These are phyloP conservation scores for Penium margaritaceum DNA, from an alignment of 139 green algal species.

Conservation along the genomic window DNA sequence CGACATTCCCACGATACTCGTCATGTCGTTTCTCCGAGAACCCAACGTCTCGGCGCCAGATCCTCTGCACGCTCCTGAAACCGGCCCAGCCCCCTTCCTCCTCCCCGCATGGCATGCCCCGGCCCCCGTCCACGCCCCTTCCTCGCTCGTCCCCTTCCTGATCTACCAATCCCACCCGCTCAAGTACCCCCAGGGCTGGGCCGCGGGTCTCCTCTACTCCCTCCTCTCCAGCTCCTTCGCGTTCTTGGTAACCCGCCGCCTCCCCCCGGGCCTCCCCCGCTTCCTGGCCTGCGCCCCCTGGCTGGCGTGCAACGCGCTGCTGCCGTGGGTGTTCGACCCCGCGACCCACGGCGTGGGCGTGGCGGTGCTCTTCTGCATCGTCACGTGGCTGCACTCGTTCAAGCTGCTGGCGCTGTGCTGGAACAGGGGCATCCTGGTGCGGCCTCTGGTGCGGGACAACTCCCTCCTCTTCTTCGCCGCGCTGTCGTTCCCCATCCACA, in stretches of 20 bases:
- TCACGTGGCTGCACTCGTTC: not conserved
- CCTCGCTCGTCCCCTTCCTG: no score
- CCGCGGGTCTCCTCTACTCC: no score
- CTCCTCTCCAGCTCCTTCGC: not conserved
- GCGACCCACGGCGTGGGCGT: not conserved
- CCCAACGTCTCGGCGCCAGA: no score
- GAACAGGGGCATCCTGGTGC: constrained; percentile 1
- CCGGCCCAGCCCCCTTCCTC: no score
- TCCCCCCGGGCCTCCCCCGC: not conserved
- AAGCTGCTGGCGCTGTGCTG: not conserved
- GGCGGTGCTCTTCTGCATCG: not conserved
- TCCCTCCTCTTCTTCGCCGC: constrained; percentile 1
- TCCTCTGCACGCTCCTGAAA: no score
- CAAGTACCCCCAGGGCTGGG: no score
- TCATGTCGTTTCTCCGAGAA: no score
- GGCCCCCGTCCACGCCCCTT: no score
- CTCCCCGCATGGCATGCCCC: no score
- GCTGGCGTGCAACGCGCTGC: not conserved
- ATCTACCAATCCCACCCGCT: no score
- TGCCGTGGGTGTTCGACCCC: not conserved
- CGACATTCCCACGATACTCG: no score
- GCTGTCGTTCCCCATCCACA: constrained; percentile 13
- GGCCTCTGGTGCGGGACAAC: not conserved
- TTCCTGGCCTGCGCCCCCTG: not conserved
- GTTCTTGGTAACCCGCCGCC: constrained; percentile 1